Percentiles rank a stretch among this genome's conserved stretches.
phyloP scores from a whole-genome alignment of 2,329 filamentous ascomycete species.

The Aspergillus sergii region DNA sequence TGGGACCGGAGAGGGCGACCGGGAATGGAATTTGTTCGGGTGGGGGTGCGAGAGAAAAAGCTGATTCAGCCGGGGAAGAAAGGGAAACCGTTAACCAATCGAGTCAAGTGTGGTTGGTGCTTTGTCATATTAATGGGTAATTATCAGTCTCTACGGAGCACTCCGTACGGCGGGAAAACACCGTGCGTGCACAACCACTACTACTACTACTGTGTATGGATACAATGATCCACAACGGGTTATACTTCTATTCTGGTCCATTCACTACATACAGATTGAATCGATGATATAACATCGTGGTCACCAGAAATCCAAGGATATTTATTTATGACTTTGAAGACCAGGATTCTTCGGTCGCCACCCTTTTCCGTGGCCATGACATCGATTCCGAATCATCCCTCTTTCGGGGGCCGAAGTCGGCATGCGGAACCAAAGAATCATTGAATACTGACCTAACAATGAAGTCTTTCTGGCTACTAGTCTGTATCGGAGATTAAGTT shows the following conservation, averaged over 20 bases:
- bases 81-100: conserved; percentile 2
- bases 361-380: conserved; percentile 11
- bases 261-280: neutral
- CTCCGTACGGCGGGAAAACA: neutral
- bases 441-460: neutral
- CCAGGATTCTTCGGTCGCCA: neutral
- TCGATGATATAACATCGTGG: neutral
- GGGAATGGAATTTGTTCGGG: conserved; percentile 15
- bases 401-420: conserved; percentile 20
- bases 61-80: conserved; percentile 9
- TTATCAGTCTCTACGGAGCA: neutral
- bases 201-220: neutral
- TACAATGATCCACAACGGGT: neutral
- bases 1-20: conserved; percentile 14
- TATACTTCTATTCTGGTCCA: neutral
- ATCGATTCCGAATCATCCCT: conserved; percentile 14
- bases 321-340: neutral
- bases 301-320: neutral
- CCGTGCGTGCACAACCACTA: neutral
- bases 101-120: neutral
- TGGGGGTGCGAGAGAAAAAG: conserved; percentile 8
- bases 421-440: conserved; percentile 11
- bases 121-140: neutral
- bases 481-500: neutral
- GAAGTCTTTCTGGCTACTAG: neutral